phyloP scores from a whole-genome alignment of 148 eudicot species.

The Cornus controversa region DNA sequence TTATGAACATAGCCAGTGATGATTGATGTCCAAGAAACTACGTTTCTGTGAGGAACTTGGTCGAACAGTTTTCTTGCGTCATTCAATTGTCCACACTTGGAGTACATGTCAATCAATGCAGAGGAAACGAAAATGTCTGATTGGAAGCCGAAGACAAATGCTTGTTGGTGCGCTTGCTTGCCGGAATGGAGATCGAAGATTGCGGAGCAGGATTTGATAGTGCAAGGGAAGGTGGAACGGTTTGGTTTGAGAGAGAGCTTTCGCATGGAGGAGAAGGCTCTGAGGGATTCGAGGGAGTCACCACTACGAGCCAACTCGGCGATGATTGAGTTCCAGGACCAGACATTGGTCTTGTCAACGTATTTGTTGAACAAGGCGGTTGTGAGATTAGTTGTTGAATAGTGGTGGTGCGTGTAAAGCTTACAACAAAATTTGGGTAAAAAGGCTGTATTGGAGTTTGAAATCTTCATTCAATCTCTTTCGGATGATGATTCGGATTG shows the following conservation, averaged over 20 bases:
- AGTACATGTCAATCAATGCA: constrained; percentile 58
- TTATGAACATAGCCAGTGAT: constrained; percentile 60
- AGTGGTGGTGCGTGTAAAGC: neutral
- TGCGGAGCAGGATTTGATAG: constrained; percentile 57
- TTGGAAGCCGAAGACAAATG: constrained; percentile 45
- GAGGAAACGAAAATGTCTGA: constrained; percentile 55
- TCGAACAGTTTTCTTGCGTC: constrained; percentile 60
- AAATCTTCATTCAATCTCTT: constrained; percentile 43
- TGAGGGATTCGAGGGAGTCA: constrained; percentile 60
- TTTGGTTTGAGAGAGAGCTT: constrained; percentile 46
- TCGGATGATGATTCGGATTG: too few species aligned
- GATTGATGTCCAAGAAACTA: constrained; percentile 72
- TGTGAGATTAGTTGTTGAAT: constrained; percentile 25
- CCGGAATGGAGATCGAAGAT: constrained; percentile 45
- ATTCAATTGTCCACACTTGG: constrained; percentile 49
- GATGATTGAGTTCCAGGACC: constrained; percentile 64
- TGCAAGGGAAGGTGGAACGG: constrained; percentile 63
- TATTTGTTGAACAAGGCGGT: constrained; percentile 46
- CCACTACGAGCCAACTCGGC: constrained; percentile 61
- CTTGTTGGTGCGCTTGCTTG: constrained; percentile 61
- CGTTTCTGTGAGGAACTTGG: constrained; percentile 50
- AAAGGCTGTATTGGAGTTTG: neutral
- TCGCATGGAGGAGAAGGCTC: constrained; percentile 58
- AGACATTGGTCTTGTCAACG: constrained; percentile 40
- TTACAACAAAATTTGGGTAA: neutral